These are phyloP conservation scores for Omphalotus olearius DNA, from an alignment of 1,284 basidiomycete species.

Conservation along the genomic window DNA sequence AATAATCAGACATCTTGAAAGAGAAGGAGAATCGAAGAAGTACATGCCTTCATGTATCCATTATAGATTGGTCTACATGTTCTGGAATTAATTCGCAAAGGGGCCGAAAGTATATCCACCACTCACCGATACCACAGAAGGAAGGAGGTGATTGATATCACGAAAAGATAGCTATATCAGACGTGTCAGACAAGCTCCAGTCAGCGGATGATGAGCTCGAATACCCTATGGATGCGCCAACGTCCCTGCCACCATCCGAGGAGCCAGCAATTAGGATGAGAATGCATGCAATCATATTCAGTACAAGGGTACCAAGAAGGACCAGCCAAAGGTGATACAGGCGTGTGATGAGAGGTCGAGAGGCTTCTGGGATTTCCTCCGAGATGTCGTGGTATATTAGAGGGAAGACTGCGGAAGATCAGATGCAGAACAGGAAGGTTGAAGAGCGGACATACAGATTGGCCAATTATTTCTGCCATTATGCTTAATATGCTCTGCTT, in stretches of 20 bases:
- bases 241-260: conserved; percentile 74
- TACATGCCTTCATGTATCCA: conserved; percentile 87
- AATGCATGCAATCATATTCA: conserved; percentile 92
- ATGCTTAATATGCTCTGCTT: conserved; percentile 68
- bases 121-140: conserved; percentile 85
- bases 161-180: conserved; percentile 67
- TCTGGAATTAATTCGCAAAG: conserved; percentile 13
- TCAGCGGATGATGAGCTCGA: conserved; percentile 25
- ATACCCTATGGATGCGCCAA: conserved; percentile 77
- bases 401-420: conserved; percentile 69
- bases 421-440: conserved; percentile 12
- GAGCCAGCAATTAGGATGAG: conserved; percentile 79
- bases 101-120: not conserved
- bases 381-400: conserved; percentile 91
- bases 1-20: conserved; percentile 7
- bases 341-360: conserved; percentile 76
- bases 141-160: conserved; percentile 83
- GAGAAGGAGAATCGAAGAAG: conserved; percentile 12
- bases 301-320: conserved; percentile 69
- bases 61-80: conserved; percentile 85
- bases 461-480: conserved; percentile 92
- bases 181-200: conserved; percentile 18
- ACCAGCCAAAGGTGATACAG: conserved; percentile 89
- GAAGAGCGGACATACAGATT: conserved; percentile 50
- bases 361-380: conserved; percentile 85